Conservation (phyloP, 2,329 filamentous ascomycete genomes). For the Aureobasidium sp. region DNA sequence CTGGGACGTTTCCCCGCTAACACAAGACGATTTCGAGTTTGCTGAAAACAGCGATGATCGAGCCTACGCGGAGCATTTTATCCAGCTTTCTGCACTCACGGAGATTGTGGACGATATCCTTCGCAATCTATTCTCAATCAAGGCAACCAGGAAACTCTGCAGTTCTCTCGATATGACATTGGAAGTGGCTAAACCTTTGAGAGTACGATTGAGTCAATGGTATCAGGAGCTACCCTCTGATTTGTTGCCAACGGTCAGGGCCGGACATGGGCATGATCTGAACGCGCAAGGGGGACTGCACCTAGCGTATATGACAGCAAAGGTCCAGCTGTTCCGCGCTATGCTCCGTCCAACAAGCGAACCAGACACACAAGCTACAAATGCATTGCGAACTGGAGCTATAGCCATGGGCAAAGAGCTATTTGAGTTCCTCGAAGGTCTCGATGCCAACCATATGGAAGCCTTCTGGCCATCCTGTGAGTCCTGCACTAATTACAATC, state of each 20-base stretch:
- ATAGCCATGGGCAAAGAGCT: slow-evolving; percentile 24
- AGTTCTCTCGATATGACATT: slow-evolving; percentile 34
- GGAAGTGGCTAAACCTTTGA: slow-evolving; percentile 41
- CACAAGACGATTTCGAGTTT: slow-evolving; percentile 36
- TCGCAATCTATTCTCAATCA: slow-evolving; percentile 28
- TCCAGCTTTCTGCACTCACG: slow-evolving; percentile 43
- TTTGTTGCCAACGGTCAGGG: not conserved
- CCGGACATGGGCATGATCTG: slow-evolving; percentile 30
- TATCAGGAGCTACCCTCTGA: slow-evolving; percentile 31
- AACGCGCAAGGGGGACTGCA: slow-evolving; percentile 39
- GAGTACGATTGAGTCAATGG: slow-evolving; percentile 42
- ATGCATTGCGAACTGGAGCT: slow-evolving; percentile 25
- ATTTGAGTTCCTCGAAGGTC: slow-evolving; percentile 22
- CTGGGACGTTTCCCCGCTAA: slow-evolving; percentile 45
- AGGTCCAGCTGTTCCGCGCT: slow-evolving; percentile 43
- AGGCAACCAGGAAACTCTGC: slow-evolving; percentile 34
- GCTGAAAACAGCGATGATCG: slow-evolving; percentile 13
- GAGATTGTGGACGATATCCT: slow-evolving; percentile 45
- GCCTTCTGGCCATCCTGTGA: slow-evolving; percentile 28
- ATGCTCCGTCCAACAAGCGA: slow-evolving; percentile 36
- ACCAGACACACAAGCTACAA: slow-evolving; percentile 20
- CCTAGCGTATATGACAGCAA: slow-evolving; percentile 44
- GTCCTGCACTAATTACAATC: not conserved
- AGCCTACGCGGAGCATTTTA: slow-evolving; percentile 33
- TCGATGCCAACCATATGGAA: slow-evolving; percentile 24